Conservation (phyloP, 2,329 filamentous ascomycete species). For the Neofusicoccum umdonicola region DNA sequence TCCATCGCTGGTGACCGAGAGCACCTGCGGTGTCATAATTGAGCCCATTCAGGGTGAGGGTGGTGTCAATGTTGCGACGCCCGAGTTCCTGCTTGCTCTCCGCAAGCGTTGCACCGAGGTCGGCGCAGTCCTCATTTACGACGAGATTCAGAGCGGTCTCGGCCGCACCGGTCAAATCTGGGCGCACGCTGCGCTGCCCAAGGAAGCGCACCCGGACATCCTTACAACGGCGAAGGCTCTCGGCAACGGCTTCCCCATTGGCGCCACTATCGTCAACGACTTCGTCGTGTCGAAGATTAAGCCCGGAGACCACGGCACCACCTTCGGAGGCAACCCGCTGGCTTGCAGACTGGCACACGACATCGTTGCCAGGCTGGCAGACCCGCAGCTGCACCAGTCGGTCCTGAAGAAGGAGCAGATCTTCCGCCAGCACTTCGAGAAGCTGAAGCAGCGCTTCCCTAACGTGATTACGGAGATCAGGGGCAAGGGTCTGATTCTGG, state of each 20-base stretch:
- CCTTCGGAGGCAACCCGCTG: conserved; percentile 89
- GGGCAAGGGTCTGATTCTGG: conserved; percentile 81
- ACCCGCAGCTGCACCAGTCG: conserved; percentile 64
- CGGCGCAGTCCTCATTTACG: conserved; percentile 85
- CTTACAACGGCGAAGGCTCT: conserved; percentile 93
- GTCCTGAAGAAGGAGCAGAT: conserved; percentile 67
- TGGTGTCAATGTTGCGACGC: conserved; percentile 78
- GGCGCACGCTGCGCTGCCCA: conserved; percentile 75
- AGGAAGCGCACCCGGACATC: conserved; percentile 86
- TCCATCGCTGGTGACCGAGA: conserved; percentile 70
- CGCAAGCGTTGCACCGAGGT: conserved; percentile 81
- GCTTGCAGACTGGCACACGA: conserved; percentile 82
- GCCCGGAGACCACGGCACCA: conserved; percentile 86
- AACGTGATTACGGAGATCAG: conserved; percentile 73
- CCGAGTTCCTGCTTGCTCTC: conserved; percentile 81
- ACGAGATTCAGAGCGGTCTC: conserved; percentile 96
- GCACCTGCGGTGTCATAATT: conserved; percentile 90
- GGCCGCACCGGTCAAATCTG: conserved; percentile 84
- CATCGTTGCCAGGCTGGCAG: conserved; percentile 74
- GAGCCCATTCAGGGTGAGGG: conserved; percentile 98
- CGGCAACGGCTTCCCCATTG: conserved; percentile 94
- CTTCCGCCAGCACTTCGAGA: conserved; percentile 59
- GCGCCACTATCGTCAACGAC: conserved; percentile 69
- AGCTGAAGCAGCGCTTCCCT: conserved; percentile 62
- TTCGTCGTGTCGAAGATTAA: conserved; percentile 68